A percentile compares a stretch with the other conserved stretches of the same genome.
Evolutionary conservation across 176 grass and related monocot species (phyloP).

Genomic region (Dendrocalamus sinicus): DNA sequence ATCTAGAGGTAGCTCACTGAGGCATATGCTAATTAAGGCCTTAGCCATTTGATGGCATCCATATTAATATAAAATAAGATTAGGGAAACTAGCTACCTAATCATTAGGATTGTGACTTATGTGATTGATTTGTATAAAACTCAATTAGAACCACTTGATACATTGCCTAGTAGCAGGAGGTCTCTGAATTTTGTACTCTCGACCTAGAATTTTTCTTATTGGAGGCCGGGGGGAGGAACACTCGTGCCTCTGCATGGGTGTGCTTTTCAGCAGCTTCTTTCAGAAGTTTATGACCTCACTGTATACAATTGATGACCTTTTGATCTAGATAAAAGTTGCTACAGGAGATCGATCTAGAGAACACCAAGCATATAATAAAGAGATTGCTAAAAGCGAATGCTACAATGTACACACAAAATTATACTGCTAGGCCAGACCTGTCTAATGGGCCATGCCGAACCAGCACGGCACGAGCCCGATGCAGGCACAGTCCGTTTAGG

Average conservation of each 20-base stretch:
- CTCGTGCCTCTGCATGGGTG: background rate
- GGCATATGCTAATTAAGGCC: background rate
- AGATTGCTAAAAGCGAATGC: background rate
- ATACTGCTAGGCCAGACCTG: background rate
- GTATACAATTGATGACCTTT: conserved; percentile 15
- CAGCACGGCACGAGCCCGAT: no score
- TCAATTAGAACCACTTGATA: background rate
- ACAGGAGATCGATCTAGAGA: conserved; percentile 33
- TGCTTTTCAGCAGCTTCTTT: conserved; percentile 43
- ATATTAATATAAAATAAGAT: background rate
- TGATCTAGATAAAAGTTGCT: conserved; percentile 18
- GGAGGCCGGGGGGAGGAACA: no score
- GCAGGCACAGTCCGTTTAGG: no score
- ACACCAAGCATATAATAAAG: background rate
- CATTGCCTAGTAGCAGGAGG: background rate
- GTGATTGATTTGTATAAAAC: background rate
- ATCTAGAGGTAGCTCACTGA: background rate
- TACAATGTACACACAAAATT: background rate
- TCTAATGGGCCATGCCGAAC: no score
- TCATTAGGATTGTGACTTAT: conserved; percentile 29
- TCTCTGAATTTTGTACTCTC: conserved; percentile 24
- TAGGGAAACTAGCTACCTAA: conserved; percentile 5
- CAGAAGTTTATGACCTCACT: conserved; percentile 36
- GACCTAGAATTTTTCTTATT: no score
- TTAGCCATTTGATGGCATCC: background rate